Evolutionary conservation across 1,139 yeast species (phyloP).

Genomic region (Barnettozyma hawaiiensis): DNA sequence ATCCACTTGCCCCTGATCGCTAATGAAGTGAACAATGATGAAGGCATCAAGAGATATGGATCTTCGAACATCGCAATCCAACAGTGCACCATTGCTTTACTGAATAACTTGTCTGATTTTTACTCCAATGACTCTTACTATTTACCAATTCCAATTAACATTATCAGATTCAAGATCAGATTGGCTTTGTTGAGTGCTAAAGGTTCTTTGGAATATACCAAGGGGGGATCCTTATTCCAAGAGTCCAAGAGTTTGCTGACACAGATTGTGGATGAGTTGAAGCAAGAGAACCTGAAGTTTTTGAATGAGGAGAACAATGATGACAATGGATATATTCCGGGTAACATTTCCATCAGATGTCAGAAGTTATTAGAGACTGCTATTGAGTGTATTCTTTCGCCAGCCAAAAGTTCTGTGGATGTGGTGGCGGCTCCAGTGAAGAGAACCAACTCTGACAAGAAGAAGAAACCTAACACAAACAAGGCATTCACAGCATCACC

Average conservation of each 20-base stretch:
- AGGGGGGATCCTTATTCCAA: constrained; percentile 75
- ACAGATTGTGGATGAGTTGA: constrained; percentile 44
- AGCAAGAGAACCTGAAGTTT: constrained; percentile 40
- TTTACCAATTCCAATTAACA: constrained; percentile 65
- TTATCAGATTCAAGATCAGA: constrained; percentile 64
- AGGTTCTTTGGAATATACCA: constrained; percentile 75
- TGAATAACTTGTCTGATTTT: constrained; percentile 52
- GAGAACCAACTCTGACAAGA: constrained; percentile 3
- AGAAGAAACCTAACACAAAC: constrained; percentile 12
- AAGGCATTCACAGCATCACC: constrained; percentile 11
- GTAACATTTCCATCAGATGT: constrained; percentile 53
- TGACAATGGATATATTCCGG: constrained; percentile 41
- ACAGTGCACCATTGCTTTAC: constrained; percentile 64
- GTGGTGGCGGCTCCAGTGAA: neutral
- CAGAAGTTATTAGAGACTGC: constrained; percentile 52
- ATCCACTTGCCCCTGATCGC: constrained; percentile 75
- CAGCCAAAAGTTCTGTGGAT: constrained; percentile 19
- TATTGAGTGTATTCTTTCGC: constrained; percentile 43
- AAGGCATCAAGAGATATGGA: constrained; percentile 35
- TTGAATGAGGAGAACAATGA: constrained; percentile 5
- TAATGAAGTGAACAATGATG: constrained; percentile 41
- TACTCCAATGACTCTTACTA: constrained; percentile 38
- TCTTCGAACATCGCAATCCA: constrained; percentile 66
- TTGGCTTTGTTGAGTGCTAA: constrained; percentile 68
- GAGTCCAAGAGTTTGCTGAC: constrained; percentile 55